Conservation (phyloP, 164 flowering plant species). For the Pachysandra terminalis region DNA sequence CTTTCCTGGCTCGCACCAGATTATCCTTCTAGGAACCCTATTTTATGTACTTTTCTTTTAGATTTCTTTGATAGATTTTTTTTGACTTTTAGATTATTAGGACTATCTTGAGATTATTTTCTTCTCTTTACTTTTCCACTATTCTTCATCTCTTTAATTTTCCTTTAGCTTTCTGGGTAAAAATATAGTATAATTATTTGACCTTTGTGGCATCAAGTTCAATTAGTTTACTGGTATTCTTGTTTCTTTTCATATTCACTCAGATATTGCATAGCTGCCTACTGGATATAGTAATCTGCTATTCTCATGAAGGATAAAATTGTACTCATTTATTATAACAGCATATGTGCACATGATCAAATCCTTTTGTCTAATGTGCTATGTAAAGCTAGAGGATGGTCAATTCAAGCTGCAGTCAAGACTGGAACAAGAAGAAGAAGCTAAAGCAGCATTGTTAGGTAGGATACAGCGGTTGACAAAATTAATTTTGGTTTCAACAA, state of each 20-base stretch:
- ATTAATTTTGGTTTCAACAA: conserved; percentile 84
- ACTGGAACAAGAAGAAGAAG: conserved; percentile 98
- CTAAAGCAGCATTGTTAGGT: conserved; percentile 87
- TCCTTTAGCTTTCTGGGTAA: background rate
- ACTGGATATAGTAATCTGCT: background rate
- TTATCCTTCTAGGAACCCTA: background rate
- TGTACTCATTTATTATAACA: background rate
- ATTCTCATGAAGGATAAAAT: background rate
- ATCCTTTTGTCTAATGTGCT: conserved; percentile 18
- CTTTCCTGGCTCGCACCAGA: background rate
- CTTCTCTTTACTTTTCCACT: background rate
- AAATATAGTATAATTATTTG: background rate
- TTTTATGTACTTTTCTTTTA: too few relatives aligned
- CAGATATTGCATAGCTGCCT: background rate
- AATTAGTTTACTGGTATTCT: background rate
- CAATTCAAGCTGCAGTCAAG: conserved; percentile 88
- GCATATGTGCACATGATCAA: conserved; percentile 4
- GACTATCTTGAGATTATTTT: background rate
- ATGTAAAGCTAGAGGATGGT: conserved; percentile 91
- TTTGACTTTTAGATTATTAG: background rate
- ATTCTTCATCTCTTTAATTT: background rate
- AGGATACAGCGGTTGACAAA: conserved; percentile 93
- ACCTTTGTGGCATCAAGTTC: background rate
- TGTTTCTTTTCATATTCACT: too few relatives aligned
- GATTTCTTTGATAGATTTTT: too few relatives aligned